These are phyloP conservation scores for Arachnomyces sp. DNA, from an alignment of 2,329 filamentous ascomycete genomes.

Conservation along the genomic window DNA sequence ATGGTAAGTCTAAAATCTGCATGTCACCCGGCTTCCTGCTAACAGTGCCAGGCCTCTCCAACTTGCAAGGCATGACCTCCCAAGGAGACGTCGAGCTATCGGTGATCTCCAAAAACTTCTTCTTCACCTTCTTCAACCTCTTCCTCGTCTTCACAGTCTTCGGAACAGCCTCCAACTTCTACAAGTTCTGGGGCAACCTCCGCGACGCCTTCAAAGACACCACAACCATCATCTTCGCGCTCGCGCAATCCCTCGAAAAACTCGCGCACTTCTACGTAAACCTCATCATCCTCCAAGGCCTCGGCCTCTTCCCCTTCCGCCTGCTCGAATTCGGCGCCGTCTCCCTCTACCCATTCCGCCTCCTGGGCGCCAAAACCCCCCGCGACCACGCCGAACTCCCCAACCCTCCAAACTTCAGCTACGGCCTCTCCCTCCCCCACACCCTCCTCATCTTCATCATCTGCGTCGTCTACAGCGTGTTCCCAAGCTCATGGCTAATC, in stretches of 20 bases:
- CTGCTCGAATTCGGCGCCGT: constrained; percentile 85
- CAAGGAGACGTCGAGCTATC: constrained; percentile 91
- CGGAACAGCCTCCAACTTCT: constrained; percentile 68
- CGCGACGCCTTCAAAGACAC: constrained; percentile 70
- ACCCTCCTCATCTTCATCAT: constrained; percentile 90
- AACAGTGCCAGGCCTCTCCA: constrained; percentile 55
- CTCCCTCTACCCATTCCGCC: constrained; percentile 69
- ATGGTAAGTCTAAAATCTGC: constrained; percentile 49
- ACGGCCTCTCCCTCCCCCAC: constrained; percentile 91
- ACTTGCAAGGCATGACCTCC: constrained; percentile 88
- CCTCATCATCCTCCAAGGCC: constrained; percentile 83
- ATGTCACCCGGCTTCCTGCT: not conserved
- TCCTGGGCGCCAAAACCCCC: constrained; percentile 74
- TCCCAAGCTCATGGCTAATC: constrained; percentile 70
- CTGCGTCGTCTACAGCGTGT: constrained; percentile 86
- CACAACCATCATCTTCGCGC: constrained; percentile 62
- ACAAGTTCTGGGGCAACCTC: constrained; percentile 54
- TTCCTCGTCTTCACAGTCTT: constrained; percentile 91
- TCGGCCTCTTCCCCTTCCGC: constrained; percentile 90
- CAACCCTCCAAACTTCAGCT: constrained; percentile 80
- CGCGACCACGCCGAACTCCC: constrained; percentile 78
- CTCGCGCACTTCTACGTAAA: constrained; percentile 84
- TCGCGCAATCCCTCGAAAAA: constrained; percentile 66
- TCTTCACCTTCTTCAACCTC: constrained; percentile 98
- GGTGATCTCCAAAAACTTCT: constrained; percentile 96